Percentiles rank a stretch among this genome's conserved stretches.
Conservation (phyloP, 768 basidiomycete genomes). For the Suillus placidus region DNA sequence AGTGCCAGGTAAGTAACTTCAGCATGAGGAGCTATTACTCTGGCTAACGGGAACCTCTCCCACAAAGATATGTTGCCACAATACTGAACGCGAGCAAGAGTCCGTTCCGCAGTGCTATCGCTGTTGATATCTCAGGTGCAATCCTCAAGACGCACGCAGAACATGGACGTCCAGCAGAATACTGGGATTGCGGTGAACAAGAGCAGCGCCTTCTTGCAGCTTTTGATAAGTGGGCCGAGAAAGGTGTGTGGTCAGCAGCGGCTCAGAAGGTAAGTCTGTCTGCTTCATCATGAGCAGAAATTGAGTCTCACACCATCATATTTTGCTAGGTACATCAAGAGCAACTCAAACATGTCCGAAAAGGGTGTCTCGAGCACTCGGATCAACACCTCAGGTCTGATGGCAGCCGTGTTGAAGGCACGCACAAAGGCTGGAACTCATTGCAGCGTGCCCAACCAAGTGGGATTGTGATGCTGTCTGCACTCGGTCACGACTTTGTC, state of each 20-base stretch:
- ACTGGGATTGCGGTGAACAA: slow-evolving; percentile 23
- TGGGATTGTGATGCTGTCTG: slow-evolving; percentile 22
- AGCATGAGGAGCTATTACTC: too few relatives aligned
- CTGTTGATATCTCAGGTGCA: slow-evolving; percentile 14
- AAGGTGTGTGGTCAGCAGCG: not conserved
- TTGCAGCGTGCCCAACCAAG: slow-evolving; percentile 23
- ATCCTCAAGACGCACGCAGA: slow-evolving; percentile 16
- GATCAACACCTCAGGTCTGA: slow-evolving; percentile 17
- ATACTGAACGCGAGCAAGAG: slow-evolving; percentile 19
- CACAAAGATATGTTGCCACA: slow-evolving; percentile 15
- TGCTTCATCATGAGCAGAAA: not conserved
- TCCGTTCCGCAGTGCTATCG: slow-evolving; percentile 5
- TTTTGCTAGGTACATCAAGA: not conserved
- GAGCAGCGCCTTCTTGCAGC: slow-evolving; percentile 13
- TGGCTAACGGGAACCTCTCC: not conserved
- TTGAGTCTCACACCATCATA: not conserved
- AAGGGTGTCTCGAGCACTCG: not conserved
- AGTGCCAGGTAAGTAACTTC: too few relatives aligned
- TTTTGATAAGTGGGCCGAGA: not conserved
- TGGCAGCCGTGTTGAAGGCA: slow-evolving; percentile 33
- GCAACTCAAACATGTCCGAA: not conserved
- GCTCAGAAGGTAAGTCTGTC: not conserved
- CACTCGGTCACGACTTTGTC: slow-evolving; percentile 25
- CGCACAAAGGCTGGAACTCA: slow-evolving; percentile 33
- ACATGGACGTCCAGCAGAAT: slow-evolving; percentile 14